Evolutionary conservation across 495 filamentous ascomycete species (phyloP).

Genomic region (Trypethelium eluteriae): DNA sequence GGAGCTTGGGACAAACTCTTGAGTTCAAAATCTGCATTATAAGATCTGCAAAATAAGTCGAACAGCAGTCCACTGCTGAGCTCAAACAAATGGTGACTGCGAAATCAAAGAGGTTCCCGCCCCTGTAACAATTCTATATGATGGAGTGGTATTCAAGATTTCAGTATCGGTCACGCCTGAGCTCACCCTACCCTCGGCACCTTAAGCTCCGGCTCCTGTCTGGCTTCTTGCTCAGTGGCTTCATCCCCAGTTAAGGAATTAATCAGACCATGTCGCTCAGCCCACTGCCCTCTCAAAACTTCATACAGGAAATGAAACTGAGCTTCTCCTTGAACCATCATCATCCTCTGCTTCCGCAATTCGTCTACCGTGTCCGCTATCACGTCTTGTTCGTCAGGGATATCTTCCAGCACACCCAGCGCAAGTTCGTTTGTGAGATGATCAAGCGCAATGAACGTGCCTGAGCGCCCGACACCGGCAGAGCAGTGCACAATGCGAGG

Average conservation of each 20-base stretch:
- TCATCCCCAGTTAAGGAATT: background rate
- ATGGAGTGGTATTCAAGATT: background rate
- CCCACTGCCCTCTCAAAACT: conserved; percentile 62
- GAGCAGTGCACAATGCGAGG: conserved; percentile 89
- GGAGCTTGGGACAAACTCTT: no score
- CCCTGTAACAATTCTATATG: no score
- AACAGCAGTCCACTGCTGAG: no score
- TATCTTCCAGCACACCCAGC: conserved; percentile 55
- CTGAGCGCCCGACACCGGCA: conserved; percentile 87
- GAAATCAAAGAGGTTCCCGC: no score
- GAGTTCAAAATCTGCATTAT: no score
- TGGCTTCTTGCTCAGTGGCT: background rate
- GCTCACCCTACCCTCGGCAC: background rate
- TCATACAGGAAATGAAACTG: conserved; percentile 90
- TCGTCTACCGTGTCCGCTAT: conserved; percentile 70
- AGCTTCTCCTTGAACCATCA: conserved; percentile 87
- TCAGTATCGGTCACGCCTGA: background rate
- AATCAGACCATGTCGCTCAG: background rate
- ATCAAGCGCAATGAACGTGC: conserved; percentile 93
- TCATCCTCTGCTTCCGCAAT: conserved; percentile 81
- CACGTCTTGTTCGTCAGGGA: conserved; percentile 34
- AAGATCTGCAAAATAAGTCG: no score
- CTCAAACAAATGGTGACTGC: no score
- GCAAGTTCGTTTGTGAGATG: conserved; percentile 77
- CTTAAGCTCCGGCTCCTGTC: background rate